Conservation (phyloP, 2,329 filamentous ascomycete species). For the Scytalidium lignicola region DNA sequence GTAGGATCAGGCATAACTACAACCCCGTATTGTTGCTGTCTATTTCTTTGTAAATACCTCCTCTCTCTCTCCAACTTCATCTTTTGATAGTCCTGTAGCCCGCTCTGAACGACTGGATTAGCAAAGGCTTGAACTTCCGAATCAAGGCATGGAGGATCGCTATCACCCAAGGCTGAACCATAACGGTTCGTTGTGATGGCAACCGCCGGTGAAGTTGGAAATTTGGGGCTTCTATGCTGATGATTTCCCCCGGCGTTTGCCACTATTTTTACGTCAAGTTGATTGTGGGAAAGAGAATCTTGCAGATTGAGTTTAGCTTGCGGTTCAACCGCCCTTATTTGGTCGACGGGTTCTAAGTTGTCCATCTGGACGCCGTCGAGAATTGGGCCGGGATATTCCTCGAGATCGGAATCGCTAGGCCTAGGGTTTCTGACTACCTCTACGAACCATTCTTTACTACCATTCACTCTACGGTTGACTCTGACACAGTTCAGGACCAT, state of each 20-base stretch:
- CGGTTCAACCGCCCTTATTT: not conserved
- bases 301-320: too few species aligned
- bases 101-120: not conserved
- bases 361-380: not conserved
- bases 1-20: not conserved
- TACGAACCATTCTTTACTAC: not conserved
- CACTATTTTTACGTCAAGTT: too few species aligned
- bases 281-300: too few species aligned
- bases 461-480: not conserved
- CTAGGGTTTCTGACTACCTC: not conserved
- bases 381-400: not conserved
- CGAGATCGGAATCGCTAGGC: not conserved
- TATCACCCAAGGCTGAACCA: not conserved
- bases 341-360: not conserved
- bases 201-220: not conserved
- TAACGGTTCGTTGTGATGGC: not conserved
- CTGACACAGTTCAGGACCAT: constrained; percentile 7
- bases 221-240: not conserved
- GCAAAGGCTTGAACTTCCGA: not conserved
- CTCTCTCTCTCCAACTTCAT: not conserved
- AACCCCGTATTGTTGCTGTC: too few species aligned
- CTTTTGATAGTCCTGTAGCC: not conserved
- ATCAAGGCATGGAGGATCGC: not conserved
- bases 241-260: not conserved
- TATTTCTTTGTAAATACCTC: not conserved